Conservation (phyloP, 2,329 filamentous ascomycete genomes). For the Claviceps sp. region DNA sequence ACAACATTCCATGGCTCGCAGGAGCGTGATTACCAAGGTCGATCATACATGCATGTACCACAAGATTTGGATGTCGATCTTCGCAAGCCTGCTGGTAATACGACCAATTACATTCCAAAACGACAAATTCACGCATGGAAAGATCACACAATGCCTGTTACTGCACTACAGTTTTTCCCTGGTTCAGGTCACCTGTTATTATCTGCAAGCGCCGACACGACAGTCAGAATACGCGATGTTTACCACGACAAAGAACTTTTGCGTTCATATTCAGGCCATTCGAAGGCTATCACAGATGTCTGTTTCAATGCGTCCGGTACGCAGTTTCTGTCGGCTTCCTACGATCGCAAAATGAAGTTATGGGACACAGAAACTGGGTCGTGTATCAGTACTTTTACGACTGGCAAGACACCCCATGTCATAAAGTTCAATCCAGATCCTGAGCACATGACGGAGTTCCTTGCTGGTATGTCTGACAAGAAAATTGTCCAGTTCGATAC, state of each 20-base stretch:
- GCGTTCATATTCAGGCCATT: constrained; percentile 83
- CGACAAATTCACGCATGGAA: constrained; percentile 88
- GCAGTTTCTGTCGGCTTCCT: constrained; percentile 81
- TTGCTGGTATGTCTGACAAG: constrained; percentile 96
- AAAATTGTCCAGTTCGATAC: constrained; percentile 97
- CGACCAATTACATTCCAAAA: constrained; percentile 88
- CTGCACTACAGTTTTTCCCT: constrained; percentile 82
- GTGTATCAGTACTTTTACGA: constrained; percentile 79
- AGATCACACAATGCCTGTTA: constrained; percentile 70
- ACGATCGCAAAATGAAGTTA: constrained; percentile 90
- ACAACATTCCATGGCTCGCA: constrained; percentile 75
- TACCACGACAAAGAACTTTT: constrained; percentile 83
- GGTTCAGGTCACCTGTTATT: constrained; percentile 75
- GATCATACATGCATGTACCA: constrained; percentile 96
- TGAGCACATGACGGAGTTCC: constrained; percentile 72
- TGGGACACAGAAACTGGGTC: constrained; percentile 96
- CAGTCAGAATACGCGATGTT: constrained; percentile 87
- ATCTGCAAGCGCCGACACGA: constrained; percentile 79
- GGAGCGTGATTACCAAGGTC: constrained; percentile 83
- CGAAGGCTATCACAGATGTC: constrained; percentile 78
- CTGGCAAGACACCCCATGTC: constrained; percentile 89
- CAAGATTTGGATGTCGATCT: constrained; percentile 81
- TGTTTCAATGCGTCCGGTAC: constrained; percentile 74
- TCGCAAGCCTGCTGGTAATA: constrained; percentile 62
- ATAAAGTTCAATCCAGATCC: constrained; percentile 79